Evolutionary conservation across 768 basidiomycete genomes (phyloP), one percentile per base, ranked within the genome.

Genomic region (Termitomyces sp.): DNA sequence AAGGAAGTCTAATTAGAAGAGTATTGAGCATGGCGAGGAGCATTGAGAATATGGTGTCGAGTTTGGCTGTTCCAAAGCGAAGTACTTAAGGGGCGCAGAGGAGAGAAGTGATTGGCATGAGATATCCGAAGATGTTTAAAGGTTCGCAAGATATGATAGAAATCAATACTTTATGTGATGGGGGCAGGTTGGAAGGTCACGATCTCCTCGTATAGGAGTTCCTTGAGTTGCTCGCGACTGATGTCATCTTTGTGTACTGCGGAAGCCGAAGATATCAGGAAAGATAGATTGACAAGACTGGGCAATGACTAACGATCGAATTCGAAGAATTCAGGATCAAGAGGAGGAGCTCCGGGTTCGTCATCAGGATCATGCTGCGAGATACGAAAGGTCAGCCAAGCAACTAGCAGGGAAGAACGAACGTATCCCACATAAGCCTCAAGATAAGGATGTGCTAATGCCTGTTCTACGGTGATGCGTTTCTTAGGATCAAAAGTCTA

Each of bases 401-500:
- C 31, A 46, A 36, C 22, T 46, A 34, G 20, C 1, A 43, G 39
- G 26, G 26, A 16, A 41, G 46, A 37, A 56, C 9, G 14, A 48
- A 41, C 20, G 9, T 62, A 31, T 79, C 87, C 46, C 65, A 90
- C 90, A 68, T 97, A 96, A 70, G 94, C 91, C 70, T 94, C 92
- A 13, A 96, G 80, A 67, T 96, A 96, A 6, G 95, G 94, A 66
- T 98, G 95, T n/a, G 88, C 87, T 34, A 99, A 77, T 6, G 94
- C 94, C 57, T 95, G 87, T 68, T 98, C 95, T 42, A 95, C 93
- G 0, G 93, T 93, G 70, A 94, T 87, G 46, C 97, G 88, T 71
- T 95, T 97, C 79, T 94, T 95, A 24, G 97, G 96, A 73, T 97
- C 95, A 72, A 98, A 99, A 0, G 97, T 96, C 90, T 90, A 63